Percentiles rank a stretch among this genome's conserved stretches.
Conservation (phyloP, 306 rosid genomes). For the Cicer yamashitae region DNA sequence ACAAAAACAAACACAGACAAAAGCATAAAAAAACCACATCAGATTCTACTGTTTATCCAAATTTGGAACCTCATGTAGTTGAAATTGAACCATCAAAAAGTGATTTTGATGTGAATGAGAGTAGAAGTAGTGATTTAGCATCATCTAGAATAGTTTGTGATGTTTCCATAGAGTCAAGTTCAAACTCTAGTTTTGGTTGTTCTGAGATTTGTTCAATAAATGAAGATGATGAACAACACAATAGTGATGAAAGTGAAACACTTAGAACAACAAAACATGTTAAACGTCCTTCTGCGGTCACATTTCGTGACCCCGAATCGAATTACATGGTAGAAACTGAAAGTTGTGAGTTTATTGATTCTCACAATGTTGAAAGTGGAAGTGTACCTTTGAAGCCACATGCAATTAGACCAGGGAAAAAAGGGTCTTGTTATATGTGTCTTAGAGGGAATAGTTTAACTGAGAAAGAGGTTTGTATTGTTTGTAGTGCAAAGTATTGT, state of each 20-base stretch:
- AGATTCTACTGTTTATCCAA: constrained; percentile 32
- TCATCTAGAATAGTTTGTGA: constrained; percentile 33
- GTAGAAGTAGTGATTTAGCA: constrained; percentile 13
- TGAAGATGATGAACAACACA: constrained; percentile 47
- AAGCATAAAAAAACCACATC: neutral
- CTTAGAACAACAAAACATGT: constrained; percentile 52
- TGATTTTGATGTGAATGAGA: constrained; percentile 21
- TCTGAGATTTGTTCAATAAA: constrained; percentile 61
- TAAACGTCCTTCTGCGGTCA: constrained; percentile 64
- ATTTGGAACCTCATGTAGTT: constrained; percentile 11
- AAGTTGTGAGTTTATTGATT: constrained; percentile 41
- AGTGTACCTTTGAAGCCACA: constrained; percentile 49
- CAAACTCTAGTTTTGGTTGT: constrained; percentile 47
- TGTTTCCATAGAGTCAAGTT: constrained; percentile 50
- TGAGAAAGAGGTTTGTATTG: constrained; percentile 74
- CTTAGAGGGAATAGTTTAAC: constrained; percentile 63
- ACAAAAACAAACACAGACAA: neutral
- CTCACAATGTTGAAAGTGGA: constrained; percentile 25
- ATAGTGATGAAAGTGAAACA: neutral
- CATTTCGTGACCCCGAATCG: constrained; percentile 61
- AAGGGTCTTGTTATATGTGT: constrained; percentile 75
- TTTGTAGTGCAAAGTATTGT: constrained; percentile 47
- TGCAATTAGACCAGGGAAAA: constrained; percentile 65
- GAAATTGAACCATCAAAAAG: constrained; percentile 6
- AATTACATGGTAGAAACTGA: constrained; percentile 30